These are phyloP conservation scores for Vairimorpha apis DNA, from an alignment of 371 early-diverging fungal species.

Conservation along the genomic window DNA sequence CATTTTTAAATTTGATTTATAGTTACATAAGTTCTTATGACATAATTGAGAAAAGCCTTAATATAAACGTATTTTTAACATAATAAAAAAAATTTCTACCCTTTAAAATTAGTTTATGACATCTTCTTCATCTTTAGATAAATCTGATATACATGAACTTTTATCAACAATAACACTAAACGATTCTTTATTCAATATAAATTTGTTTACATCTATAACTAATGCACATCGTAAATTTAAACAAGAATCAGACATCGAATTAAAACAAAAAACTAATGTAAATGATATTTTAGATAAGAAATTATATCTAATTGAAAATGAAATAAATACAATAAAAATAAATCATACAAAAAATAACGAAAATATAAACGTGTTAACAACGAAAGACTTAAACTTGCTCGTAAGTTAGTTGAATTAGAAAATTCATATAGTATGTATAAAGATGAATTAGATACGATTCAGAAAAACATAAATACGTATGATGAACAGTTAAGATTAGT, in stretches of 20 bases:
- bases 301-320: conserved; percentile 18
- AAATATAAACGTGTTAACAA: conserved; percentile 16
- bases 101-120: neutral
- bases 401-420: conserved; percentile 40
- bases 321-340: conserved; percentile 22
- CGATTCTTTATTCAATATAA: neutral
- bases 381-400: conserved; percentile 36
- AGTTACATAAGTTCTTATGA: too few relatives aligned
- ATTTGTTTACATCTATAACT: neutral
- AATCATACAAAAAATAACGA: conserved; percentile 35
- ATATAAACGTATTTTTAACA: too few relatives aligned
- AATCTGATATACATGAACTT: neutral
- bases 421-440: conserved; percentile 41
- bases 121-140: neutral
- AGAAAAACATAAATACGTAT: neutral
- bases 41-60: too few relatives aligned
- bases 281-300: conserved; percentile 26
- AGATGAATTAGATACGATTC: conserved; percentile 6
- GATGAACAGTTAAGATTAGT: conserved; percentile 19
- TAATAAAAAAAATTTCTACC: too few relatives aligned
- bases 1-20: too few relatives aligned
- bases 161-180: neutral
- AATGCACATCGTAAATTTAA: neutral
- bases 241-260: neutral
- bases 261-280: neutral